Base-by-base conservation (phyloP, 129 eudicot species). In the Helianthus tuberosus region DNA sequence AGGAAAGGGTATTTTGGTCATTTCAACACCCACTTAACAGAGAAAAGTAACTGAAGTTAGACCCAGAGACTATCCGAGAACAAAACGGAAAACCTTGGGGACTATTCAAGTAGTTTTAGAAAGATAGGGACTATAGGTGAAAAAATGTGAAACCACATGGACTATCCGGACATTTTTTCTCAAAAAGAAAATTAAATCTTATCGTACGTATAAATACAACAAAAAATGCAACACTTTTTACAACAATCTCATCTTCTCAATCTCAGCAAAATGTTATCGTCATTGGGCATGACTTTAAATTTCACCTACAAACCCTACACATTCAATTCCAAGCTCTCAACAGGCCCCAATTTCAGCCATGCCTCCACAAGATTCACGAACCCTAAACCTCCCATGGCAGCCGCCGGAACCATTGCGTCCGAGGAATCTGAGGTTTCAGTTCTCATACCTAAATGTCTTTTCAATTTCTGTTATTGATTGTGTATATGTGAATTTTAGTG, bases 381-480 rank as follows among this genome's bases (percentile, higher is more conserved):
- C 74, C 77, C 80, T 36, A 36, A 53, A 39, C 17, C 76, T 25
- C 44, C 75, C 1, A 2, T 72, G 12, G 15, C 84, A 52, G 79
- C 76, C 0, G 76, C 73, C 11, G 77, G 68, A 70, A 58, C 75
- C 59, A 35, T 75, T 68, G 68, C 76, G 13, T 49, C 69, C 14
- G 68, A 76, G 14, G 47, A 84, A 35, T 75, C 83, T 2, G 46
- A 72, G 80, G 77, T 76, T 63, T 29, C 64, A 44, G 9, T 27
- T 64, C 55, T 75, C 9, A 23, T 48, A 49, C 11, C 62, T 8
- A 8, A 1, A 13, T 12, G 25, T 59, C 10, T 25, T 59, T 73
- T 60, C 8, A 66, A 64, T 81, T 39, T 43, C 68, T 1, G 36
- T 59, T 49, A 69, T 59, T 77, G 17, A 29, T 3, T 76, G 13